Evolutionary conservation across 345 rosid species (phyloP).

Genomic region (sweet orange (Citrus sinensis)): DVS_A1.0 CM039167.1:9393001-9393500

Average conservation of each 20-base stretch:
- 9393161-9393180: constrained; percentile 6
- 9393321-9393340: neutral
- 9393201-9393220: constrained; percentile 1
- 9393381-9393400: neutral
- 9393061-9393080: constrained; percentile 1
- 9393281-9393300: constrained; percentile 10
- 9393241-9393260: neutral
- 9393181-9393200: neutral
- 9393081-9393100: constrained; percentile 23
- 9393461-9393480: neutral
- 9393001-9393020: constrained; percentile 27
- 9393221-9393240: neutral
- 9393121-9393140: constrained; percentile 36
- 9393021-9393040: constrained; percentile 49
- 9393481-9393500: neutral
- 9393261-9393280: constrained; percentile 14
- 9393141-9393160: constrained; percentile 25
- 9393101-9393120: constrained; percentile 27
- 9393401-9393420: constrained; percentile 6
- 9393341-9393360: neutral
- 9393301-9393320: too few species aligned
- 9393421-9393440: constrained; percentile 8
- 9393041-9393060: constrained; percentile 7
- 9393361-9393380: neutral
- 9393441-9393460: constrained; percentile 10